Conservation (phyloP, 805 yeast species). For the Cyberlindnera saturnus region DNA sequence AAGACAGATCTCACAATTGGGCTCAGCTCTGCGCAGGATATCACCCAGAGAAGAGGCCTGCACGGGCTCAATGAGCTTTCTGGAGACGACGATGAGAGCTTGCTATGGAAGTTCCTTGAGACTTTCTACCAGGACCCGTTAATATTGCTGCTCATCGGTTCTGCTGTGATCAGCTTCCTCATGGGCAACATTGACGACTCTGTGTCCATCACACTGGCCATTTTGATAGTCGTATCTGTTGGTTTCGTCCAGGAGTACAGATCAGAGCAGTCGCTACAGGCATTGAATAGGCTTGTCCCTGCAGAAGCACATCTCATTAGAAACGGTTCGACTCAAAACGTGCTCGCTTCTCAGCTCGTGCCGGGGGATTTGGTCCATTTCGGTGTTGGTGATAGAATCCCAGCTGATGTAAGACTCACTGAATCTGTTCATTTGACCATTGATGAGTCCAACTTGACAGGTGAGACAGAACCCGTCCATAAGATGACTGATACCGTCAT, state of each 20-base stretch:
- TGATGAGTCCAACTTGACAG: slow-evolving; percentile 93
- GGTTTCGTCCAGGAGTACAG: slow-evolving; percentile 97
- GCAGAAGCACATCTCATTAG: slow-evolving; percentile 93
- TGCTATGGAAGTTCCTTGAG: slow-evolving; percentile 65
- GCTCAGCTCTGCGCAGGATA: slow-evolving; percentile 61
- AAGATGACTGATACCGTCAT: slow-evolving; percentile 48
- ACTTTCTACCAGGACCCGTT: slow-evolving; percentile 89
- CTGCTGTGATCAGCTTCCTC: slow-evolving; percentile 78
- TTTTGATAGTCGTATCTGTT: slow-evolving; percentile 87
- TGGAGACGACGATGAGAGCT: slow-evolving; percentile 68
- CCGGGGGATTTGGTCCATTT: slow-evolving; percentile 95
- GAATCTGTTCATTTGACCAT: slow-evolving; percentile 75
- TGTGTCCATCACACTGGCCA: slow-evolving; percentile 86
- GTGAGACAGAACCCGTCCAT: slow-evolving; percentile 85
- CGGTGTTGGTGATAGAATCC: slow-evolving; percentile 89
- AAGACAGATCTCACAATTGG: slow-evolving; percentile 60
- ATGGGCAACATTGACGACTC: slow-evolving; percentile 98
- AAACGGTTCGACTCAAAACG: slow-evolving; percentile 70
- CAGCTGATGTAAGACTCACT: slow-evolving; percentile 85
- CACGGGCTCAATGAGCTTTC: slow-evolving; percentile 81
- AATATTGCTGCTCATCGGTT: slow-evolving; percentile 80
- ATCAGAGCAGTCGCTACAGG: slow-evolving; percentile 91
- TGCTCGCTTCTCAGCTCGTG: slow-evolving; percentile 79
- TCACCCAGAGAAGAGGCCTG: slow-evolving; percentile 58
- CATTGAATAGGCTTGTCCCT: slow-evolving; percentile 88